Percentiles rank a stretch among this genome's conserved stretches.
These are phyloP conservation scores for Lipomyces oligophaga DNA, from an alignment of 805 yeast genomes.

Conservation along the genomic window DNA sequence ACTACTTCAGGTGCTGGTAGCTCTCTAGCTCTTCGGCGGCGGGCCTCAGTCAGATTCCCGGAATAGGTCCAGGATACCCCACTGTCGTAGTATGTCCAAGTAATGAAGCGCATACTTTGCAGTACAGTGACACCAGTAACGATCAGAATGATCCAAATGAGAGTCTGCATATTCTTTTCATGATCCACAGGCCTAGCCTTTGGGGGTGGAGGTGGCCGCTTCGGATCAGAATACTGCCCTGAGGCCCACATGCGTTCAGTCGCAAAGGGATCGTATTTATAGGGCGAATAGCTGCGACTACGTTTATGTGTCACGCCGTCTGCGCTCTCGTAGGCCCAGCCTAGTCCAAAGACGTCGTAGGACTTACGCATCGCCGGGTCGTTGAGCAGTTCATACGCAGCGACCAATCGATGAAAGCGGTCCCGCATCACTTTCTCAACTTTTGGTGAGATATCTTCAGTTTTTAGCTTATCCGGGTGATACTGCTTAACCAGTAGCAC, in stretches of 20 bases:
- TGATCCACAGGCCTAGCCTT: constrained; percentile 17
- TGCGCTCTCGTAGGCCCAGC: constrained; percentile 22
- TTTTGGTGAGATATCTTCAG: constrained; percentile 34
- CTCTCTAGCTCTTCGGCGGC: too few relatives aligned
- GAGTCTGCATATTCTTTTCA: constrained; percentile 19
- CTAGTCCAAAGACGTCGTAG: constrained; percentile 46
- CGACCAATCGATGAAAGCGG: constrained; percentile 53
- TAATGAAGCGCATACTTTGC: constrained; percentile 17
- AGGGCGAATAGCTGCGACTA: constrained; percentile 7
- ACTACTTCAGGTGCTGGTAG: not conserved
- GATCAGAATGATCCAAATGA: constrained; percentile 19
- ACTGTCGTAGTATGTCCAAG: constrained; percentile 18
- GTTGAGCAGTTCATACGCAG: constrained; percentile 56
- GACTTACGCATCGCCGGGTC: constrained; percentile 44
- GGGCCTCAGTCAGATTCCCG: too few relatives aligned
- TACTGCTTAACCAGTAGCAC: constrained; percentile 65
- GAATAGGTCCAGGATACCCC: constrained; percentile 7
- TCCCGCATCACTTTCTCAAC: constrained; percentile 36
- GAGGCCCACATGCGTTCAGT: constrained; percentile 21
- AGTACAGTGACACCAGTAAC: constrained; percentile 11
- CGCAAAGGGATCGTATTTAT: constrained; percentile 11
- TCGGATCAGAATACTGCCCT: constrained; percentile 6
- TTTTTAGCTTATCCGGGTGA: constrained; percentile 88
- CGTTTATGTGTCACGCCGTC: constrained; percentile 6
- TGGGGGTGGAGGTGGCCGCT: constrained; percentile 14